phyloP scores from a whole-genome alignment of 495 filamentous ascomycete species.

The Lasiosphaeria miniovina region DNA sequence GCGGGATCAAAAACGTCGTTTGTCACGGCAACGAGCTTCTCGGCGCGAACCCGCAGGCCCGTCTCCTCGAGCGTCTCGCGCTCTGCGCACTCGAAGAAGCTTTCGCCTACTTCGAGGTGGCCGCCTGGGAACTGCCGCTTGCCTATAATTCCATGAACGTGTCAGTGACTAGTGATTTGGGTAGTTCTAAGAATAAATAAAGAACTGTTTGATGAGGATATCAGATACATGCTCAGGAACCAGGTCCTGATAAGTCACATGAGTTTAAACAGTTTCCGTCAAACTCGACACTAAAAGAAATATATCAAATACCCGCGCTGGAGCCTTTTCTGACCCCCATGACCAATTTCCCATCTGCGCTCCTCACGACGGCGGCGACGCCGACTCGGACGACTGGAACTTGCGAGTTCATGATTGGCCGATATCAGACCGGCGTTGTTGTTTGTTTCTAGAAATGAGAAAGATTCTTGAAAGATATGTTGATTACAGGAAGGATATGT shows the following conservation, averaged over 20 bases:
- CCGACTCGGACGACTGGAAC: conserved; percentile 32
- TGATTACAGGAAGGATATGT: no score
- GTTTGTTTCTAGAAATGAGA: no score
- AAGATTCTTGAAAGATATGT: no score
- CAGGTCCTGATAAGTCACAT: no score
- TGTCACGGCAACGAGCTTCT: conserved; percentile 52
- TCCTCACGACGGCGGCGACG: conserved; percentile 37
- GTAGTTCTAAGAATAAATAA: not conserved
- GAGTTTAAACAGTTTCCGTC: no score
- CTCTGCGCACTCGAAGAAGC: conserved; percentile 53
- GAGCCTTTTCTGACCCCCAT: conserved; percentile 43
- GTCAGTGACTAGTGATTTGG: not conserved
- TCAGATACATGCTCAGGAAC: no score
- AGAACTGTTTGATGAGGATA: no score
- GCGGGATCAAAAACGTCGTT: conserved; percentile 55
- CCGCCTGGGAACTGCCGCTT: conserved; percentile 65
- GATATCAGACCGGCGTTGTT: no score
- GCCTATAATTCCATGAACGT: conserved; percentile 31
- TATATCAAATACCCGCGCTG: conserved; percentile 29
- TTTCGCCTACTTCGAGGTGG: conserved; percentile 65
- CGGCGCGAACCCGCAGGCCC: conserved; percentile 48
- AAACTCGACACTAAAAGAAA: no score
- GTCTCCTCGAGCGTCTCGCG: conserved; percentile 70
- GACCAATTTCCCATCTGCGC: conserved; percentile 35
- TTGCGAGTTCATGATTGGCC: conserved; percentile 15